Evolutionary conservation across 208 protist genomes (phyloP).

Genomic region (Wallacemonas sp.): DNA sequence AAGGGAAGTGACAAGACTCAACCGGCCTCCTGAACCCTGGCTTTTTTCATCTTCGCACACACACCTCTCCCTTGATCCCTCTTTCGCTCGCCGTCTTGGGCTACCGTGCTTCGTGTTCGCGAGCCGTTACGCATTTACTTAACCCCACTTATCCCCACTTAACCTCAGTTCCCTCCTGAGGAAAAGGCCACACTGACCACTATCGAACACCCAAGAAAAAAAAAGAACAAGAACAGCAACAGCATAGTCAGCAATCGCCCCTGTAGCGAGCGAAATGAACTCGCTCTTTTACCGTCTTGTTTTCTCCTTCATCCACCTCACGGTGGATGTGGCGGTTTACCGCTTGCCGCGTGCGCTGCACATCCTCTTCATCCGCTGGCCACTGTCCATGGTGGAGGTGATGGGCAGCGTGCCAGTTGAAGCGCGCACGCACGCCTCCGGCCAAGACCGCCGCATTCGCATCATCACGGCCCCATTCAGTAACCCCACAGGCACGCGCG

Average conservation of each 20-base stretch:
- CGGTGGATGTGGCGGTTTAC: slow-evolving; percentile 31
- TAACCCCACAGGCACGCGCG: slow-evolving; percentile 10
- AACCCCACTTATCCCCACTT: too few relatives aligned
- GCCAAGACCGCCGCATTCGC: slow-evolving; percentile 17
- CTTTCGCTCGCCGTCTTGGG: too few relatives aligned
- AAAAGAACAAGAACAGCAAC: slow-evolving; percentile 9
- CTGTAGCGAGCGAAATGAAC: not conserved
- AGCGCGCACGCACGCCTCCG: not conserved
- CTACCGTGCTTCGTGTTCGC: too few relatives aligned
- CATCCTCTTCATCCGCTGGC: slow-evolving; percentile 32
- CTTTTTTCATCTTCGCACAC: too few relatives aligned
- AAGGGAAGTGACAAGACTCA: too few relatives aligned
- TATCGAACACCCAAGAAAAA: too few relatives aligned
- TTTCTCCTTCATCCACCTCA: slow-evolving; percentile 26
- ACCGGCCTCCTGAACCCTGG: too few relatives aligned
- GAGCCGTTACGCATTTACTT: too few relatives aligned
- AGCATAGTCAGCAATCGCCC: too few relatives aligned
- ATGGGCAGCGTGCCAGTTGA: slow-evolving; percentile 17
- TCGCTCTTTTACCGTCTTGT: slow-evolving; percentile 1
- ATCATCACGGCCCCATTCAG: slow-evolving; percentile 13
- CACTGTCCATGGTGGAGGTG: slow-evolving; percentile 15
- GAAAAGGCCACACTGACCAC: too few relatives aligned
- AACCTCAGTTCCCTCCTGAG: too few relatives aligned
- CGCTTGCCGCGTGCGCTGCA: slow-evolving; percentile 25
- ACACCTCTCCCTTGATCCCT: too few relatives aligned